Conservation (phyloP, 2,329 filamentous ascomycete genomes). For the Harringtonia lauricola region DNA sequence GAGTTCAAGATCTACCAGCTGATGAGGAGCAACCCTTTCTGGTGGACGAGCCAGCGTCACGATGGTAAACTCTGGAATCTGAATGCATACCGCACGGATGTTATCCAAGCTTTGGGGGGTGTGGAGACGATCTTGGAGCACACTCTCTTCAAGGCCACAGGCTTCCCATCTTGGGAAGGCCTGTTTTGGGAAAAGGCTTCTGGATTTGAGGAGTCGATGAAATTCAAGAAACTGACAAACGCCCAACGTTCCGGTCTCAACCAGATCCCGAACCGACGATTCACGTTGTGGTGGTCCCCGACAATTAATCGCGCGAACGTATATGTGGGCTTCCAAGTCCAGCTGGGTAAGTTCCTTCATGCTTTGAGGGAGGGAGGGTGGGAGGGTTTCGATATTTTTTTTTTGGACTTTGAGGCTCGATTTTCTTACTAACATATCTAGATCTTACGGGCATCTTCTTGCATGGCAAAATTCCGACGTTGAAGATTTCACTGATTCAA, state of each 20-base stretch:
- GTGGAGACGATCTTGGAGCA: slow-evolving; percentile 98
- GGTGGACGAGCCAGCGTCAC: slow-evolving; percentile 97
- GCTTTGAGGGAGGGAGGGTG: too few relatives aligned
- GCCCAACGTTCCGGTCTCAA: slow-evolving; percentile 85
- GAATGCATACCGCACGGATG: slow-evolving; percentile 80
- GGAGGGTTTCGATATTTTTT: not conserved
- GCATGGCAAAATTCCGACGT: slow-evolving; percentile 94
- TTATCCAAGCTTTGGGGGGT: slow-evolving; percentile 91
- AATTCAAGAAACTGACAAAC: slow-evolving; percentile 98
- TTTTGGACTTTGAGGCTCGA: not conserved
- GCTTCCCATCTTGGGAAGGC: slow-evolving; percentile 94
- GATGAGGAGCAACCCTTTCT: slow-evolving; percentile 99
- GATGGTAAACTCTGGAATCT: slow-evolving; percentile 97
- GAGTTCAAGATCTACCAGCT: slow-evolving; percentile 98
- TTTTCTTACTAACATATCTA: not conserved
- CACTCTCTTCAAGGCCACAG: slow-evolving; percentile 91
- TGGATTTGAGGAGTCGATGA: slow-evolving; percentile 62
- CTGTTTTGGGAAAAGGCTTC: slow-evolving; percentile 72
- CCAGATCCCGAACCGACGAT: slow-evolving; percentile 96
- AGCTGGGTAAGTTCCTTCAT: slow-evolving; percentile 43
- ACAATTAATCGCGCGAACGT: slow-evolving; percentile 95
- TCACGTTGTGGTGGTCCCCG: slow-evolving; percentile 92
- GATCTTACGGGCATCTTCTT: slow-evolving; percentile 98
- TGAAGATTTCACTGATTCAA: slow-evolving; percentile 97
- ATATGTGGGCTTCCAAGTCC: slow-evolving; percentile 98